These are phyloP conservation scores for Ogataea salicorniae DNA, from an alignment of 805 yeast genomes.

Conservation along the genomic window DNA sequence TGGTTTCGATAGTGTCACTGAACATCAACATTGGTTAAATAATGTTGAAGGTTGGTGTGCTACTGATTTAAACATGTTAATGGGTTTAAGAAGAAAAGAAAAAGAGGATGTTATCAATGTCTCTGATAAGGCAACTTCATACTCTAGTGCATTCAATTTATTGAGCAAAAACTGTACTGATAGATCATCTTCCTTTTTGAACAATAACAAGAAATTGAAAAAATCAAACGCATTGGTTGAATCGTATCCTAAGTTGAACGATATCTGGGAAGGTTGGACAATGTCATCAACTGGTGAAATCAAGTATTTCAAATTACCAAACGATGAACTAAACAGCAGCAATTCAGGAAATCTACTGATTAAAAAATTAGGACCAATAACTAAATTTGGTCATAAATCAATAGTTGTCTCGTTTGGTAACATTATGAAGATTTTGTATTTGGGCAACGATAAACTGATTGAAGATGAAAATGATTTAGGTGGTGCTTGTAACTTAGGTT, in stretches of 20 bases:
- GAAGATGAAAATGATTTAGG: constrained; percentile 47
- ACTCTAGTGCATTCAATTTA: constrained; percentile 13
- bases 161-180: constrained; percentile 7
- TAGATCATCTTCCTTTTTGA: background rate
- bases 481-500: constrained; percentile 21
- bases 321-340: constrained; percentile 39
- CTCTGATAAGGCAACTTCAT: constrained; percentile 4
- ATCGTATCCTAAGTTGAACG: constrained; percentile 30
- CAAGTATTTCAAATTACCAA: constrained; percentile 54
- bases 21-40: constrained; percentile 61
- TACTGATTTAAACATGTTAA: constrained; percentile 69
- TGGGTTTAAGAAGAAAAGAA: constrained; percentile 55
- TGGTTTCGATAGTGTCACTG: constrained; percentile 73
- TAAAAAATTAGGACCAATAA: constrained; percentile 55
- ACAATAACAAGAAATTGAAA: constrained; percentile 2
- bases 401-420: constrained; percentile 74
- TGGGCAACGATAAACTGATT: constrained; percentile 70
- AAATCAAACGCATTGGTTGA: background rate
- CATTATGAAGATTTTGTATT: constrained; percentile 61
- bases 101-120: constrained; percentile 23
- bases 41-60: constrained; percentile 74
- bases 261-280: constrained; percentile 79
- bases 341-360: constrained; percentile 41
- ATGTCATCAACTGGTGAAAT: constrained; percentile 64
- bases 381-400: constrained; percentile 72